A percentile compares a stretch with the other conserved stretches of the same genome.
These are phyloP conservation scores for Lithospermum erythrorhizon DNA, from an alignment of 257 asterid species.

Conservation along the genomic window DNA sequence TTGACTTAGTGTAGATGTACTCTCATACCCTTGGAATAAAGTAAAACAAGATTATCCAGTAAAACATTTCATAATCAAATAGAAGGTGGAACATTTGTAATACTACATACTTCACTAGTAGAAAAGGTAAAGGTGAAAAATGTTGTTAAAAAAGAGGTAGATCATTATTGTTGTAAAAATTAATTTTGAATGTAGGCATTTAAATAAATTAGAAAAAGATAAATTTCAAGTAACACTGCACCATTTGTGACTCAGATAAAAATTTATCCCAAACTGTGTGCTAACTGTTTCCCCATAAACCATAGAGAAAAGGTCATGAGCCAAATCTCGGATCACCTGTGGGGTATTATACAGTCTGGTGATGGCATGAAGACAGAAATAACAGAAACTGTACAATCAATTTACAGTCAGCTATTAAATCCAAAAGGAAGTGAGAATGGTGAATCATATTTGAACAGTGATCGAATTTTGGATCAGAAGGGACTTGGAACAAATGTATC, in stretches of 20 bases:
- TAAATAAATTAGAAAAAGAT: background rate
- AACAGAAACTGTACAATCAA: conserved; percentile 65
- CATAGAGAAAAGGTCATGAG: conserved; percentile 65
- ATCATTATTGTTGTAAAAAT: no score
- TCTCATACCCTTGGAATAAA: background rate
- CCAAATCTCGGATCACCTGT: conserved; percentile 70
- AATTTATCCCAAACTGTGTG: conserved; percentile 6
- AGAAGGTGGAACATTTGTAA: background rate
- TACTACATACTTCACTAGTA: no score
- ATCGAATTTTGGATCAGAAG: conserved; percentile 14
- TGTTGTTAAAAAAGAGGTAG: background rate
- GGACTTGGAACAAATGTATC: conserved; percentile 20
- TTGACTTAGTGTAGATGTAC: background rate
- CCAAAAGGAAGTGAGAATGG: conserved; percentile 37
- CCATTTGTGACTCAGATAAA: background rate
- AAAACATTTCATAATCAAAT: no score
- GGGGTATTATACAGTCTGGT: conserved; percentile 61
- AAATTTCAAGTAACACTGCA: background rate
- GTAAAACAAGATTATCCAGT: background rate
- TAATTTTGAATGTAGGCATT: background rate
- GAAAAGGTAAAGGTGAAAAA: no score
- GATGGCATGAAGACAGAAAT: conserved; percentile 75
- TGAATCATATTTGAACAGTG: conserved; percentile 33
- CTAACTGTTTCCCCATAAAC: conserved; percentile 9
- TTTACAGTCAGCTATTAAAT: conserved; percentile 41